Percentiles rank a stretch among this genome's conserved stretches.
These are phyloP conservation scores for Xylaria sp. DNA, from an alignment of 2,329 filamentous ascomycete genomes.

Conservation along the genomic window DNA sequence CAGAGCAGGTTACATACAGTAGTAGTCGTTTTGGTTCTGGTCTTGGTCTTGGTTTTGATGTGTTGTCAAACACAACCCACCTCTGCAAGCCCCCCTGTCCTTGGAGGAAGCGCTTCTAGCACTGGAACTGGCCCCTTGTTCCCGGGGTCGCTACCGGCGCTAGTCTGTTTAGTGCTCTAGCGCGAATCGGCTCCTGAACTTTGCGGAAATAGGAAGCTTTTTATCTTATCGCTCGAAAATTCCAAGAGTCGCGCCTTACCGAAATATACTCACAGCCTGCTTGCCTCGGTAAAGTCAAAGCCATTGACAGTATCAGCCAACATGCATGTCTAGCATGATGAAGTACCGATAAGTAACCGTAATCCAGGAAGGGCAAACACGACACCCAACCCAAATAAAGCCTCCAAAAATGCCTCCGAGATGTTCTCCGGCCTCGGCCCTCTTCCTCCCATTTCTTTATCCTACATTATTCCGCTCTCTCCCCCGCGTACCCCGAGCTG, in stretches of 20 bases:
- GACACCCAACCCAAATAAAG: constrained; percentile 20
- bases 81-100: constrained; percentile 32
- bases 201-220: not conserved
- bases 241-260: not conserved
- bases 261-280: not conserved
- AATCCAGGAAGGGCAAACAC: not conserved
- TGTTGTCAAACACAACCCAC: constrained; percentile 34
- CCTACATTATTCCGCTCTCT: constrained; percentile 56
- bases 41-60: constrained; percentile 26
- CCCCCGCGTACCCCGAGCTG: constrained; percentile 43
- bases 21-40: not conserved
- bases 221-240: constrained; percentile 41
- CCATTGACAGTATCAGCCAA: not conserved
- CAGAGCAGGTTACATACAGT: not conserved
- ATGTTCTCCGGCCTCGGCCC: constrained; percentile 52
- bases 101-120: constrained; percentile 1
- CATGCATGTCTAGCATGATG: not conserved
- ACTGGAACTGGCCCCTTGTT: constrained; percentile 5
- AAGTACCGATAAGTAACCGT: not conserved
- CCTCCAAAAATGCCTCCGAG: constrained; percentile 55
- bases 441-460: constrained; percentile 63
- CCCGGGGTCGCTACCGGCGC: constrained; percentile 37
- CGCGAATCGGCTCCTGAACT: not conserved
- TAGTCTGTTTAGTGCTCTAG: constrained; percentile 27
- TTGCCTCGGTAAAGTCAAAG: not conserved